Conservation (phyloP, 176 grass and related monocot genomes). For the Bonia amplexicaulis region DNA sequence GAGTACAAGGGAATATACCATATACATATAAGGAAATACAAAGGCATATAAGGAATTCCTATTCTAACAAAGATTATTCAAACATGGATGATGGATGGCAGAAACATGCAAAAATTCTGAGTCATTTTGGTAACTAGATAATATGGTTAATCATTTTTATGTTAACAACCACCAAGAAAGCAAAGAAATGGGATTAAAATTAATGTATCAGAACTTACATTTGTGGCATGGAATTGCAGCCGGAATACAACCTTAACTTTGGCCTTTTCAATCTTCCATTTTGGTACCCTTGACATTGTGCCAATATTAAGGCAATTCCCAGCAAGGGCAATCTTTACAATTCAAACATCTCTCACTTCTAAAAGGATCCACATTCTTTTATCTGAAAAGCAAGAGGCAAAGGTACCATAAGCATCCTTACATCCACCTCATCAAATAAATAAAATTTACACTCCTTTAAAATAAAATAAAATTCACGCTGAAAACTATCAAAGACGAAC, state of each 20-base stretch:
- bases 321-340: conserved; percentile 24
- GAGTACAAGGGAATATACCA: no score
- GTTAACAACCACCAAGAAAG: conserved; percentile 14
- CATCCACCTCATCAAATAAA: background rate
- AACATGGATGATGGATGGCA: background rate
- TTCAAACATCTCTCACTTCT: conserved; percentile 30
- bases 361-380: conserved; percentile 24
- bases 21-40: no score
- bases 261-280: conserved; percentile 94
- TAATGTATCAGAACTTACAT: conserved; percentile 57
- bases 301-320: conserved; percentile 34
- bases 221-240: conserved; percentile 92
- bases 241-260: conserved; percentile 99
- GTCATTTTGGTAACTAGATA: background rate
- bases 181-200: conserved; percentile 27
- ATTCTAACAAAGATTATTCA: background rate
- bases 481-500: background rate
- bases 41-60: no score
- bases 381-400: conserved; percentile 15
- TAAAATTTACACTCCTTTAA: background rate
- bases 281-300: conserved; percentile 84
- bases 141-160: background rate
- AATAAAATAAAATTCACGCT: background rate
- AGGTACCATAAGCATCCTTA: conserved; percentile 5
- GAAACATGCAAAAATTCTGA: background rate